Base-by-base conservation (phyloP, 2,329 filamentous ascomycete genomes). In the Alternaria sp. region DNA sequence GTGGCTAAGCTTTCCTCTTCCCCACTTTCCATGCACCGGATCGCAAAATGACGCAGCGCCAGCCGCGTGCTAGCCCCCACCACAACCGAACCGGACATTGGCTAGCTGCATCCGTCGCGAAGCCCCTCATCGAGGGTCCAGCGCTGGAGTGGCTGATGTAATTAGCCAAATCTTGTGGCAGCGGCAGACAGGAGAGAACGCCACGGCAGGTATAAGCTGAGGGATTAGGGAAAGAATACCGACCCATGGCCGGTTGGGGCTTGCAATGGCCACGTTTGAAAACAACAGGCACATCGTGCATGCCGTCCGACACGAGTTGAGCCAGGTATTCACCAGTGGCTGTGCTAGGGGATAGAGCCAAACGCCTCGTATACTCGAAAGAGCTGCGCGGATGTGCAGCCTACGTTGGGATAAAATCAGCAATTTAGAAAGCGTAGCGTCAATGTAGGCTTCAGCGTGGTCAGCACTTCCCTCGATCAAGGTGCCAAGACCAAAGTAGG, bases 1-100 rank as follows among this genome's bases (percentile, higher is more conserved):
- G 59, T 62, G 62, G 63, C 63, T 70, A 74, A 74, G 71, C 70
- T 72, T 74, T 65, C 47, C 11, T 19, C 64, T 66, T 64, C 71
- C 69, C 69, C 70, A 67, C 62, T 64, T 69, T 62, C 28, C 63
- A 59, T 65, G 66, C 65, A 62, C 40, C 32, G 52, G 57, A 62
- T 55, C 40, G 57, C 11, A 54, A 28, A 68, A 75, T 77, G 75
- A 77, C 73, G 75, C 72, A 74, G 62, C 58, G 51, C 52, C 46
- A 47, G 59, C 62, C 64, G 61, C 64, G 64, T 69, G 68, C 69
- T 65, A 54, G 32, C 25, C 61, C 52, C 66, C 67, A 59, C 64
- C 58, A 65, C 49, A 19, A 49, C 56, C 63, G 57, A 47, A 64
- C 56, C 9, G 45, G 67, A 52, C 44, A 51, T 19, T 19, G 9